Evolutionary conservation across 352 stramenopile genomes (phyloP).

Genomic region (Phytophthora tentaculata): DNA sequence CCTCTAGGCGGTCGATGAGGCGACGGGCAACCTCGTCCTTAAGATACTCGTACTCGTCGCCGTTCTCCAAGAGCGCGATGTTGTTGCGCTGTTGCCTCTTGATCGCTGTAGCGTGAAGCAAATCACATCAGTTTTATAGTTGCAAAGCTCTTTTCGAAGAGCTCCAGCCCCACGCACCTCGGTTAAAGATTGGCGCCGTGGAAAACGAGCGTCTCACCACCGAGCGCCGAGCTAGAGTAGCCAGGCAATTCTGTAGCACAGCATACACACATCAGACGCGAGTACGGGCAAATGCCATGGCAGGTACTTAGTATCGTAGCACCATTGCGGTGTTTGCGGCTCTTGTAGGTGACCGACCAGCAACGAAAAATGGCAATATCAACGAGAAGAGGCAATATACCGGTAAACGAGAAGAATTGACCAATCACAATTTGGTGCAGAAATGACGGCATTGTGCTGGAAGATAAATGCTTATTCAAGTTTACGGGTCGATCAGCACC

Average conservation of each 20-base stretch:
- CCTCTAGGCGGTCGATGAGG: conserved; percentile 82
- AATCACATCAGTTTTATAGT: neutral
- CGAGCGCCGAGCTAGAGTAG: conserved; percentile 21
- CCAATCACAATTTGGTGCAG: conserved; percentile 11
- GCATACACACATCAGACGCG: conserved; percentile 5
- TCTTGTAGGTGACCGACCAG: conserved; percentile 13
- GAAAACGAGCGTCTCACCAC: conserved; percentile 49
- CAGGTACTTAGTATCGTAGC: neutral
- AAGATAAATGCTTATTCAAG: conserved; percentile 37
- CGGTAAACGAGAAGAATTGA: conserved; percentile 15
- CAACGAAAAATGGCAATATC: conserved; percentile 19
- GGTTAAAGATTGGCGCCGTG: conserved; percentile 64
- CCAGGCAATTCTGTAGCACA: conserved; percentile 38
- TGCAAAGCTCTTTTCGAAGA: neutral
- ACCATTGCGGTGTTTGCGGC: conserved; percentile 30
- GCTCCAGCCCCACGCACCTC: conserved; percentile 38
- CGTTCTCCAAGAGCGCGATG: conserved; percentile 57
- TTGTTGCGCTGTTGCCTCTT: conserved; percentile 89
- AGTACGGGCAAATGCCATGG: neutral
- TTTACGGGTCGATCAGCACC: conserved; percentile 14
- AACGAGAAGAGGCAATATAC: too few relatives aligned
- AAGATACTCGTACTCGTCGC: conserved; percentile 85
- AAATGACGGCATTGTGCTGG: too few relatives aligned
- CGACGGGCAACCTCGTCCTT: conserved; percentile 87
- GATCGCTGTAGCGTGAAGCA: conserved; percentile 44